A percentile compares a stretch with the other conserved stretches of the same genome.
phyloP scores from a whole-genome alignment of 805 yeast genomes.

The Suhomyces canberraensis region DNA sequence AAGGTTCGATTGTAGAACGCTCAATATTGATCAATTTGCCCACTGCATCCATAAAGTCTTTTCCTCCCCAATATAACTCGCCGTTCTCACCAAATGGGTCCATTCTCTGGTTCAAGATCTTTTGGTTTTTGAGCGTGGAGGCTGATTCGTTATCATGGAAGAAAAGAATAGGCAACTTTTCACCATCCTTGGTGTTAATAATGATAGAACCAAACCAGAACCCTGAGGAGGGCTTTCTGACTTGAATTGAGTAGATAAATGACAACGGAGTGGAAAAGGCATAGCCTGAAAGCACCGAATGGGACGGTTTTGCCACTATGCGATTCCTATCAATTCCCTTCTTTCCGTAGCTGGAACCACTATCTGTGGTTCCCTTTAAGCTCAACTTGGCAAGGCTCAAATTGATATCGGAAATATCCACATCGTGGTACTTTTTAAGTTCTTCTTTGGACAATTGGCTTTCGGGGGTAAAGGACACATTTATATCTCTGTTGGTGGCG shows the following conservation, averaged over 20 bases:
- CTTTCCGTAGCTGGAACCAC: neutral
- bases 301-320: constrained; percentile 49
- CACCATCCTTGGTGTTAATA: constrained; percentile 64
- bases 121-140: constrained; percentile 63
- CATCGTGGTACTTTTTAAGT: constrained; percentile 42
- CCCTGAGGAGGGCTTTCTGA: constrained; percentile 77
- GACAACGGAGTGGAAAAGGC: constrained; percentile 64
- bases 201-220: constrained; percentile 92
- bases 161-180: constrained; percentile 76
- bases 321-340: constrained; percentile 3
- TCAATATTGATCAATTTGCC: constrained; percentile 58
- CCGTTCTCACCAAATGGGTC: constrained; percentile 65
- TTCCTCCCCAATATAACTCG: constrained; percentile 87
- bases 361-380: constrained; percentile 10
- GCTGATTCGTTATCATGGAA: constrained; percentile 90
- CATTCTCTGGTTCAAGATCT: constrained; percentile 58
- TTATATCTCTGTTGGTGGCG: constrained; percentile 51
- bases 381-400: constrained; percentile 19
- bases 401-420: constrained; percentile 42
- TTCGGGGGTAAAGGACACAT: constrained; percentile 71
- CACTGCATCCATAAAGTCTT: constrained; percentile 60
- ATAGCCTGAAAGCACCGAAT: constrained; percentile 54
- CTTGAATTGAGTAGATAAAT: constrained; percentile 73
- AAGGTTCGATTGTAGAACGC: constrained; percentile 66
- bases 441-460: constrained; percentile 45